A percentile compares a stretch with the other conserved stretches of the same genome.
phyloP scores from a whole-genome alignment of 257 asterid species.

The Lithospermum erythrorhizon region DNA sequence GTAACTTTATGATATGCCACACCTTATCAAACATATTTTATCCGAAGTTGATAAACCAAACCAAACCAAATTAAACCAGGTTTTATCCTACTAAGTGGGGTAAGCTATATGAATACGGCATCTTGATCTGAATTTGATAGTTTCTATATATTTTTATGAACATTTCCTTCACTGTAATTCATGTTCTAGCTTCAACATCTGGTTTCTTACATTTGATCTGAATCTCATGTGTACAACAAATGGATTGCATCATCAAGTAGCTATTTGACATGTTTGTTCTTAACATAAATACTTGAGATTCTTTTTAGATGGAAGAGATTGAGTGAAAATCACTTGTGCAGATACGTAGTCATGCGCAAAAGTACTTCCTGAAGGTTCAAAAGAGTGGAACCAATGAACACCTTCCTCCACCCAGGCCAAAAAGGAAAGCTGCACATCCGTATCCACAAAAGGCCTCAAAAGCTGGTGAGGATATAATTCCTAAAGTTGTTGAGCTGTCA shows the following conservation, averaged over 20 bases:
- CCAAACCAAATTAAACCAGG: too few species aligned
- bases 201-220: neutral
- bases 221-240: neutral
- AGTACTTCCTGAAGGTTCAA: conserved; percentile 80
- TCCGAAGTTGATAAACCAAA: too few species aligned
- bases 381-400: conserved; percentile 76
- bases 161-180: neutral
- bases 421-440: conserved; percentile 88
- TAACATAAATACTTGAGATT: too few species aligned
- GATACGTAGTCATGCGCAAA: conserved; percentile 98
- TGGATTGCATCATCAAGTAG: neutral
- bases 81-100: too few species aligned
- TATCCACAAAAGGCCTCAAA: conserved; percentile 80
- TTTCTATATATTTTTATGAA: neutral
- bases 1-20: too few species aligned
- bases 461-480: conserved; percentile 12
- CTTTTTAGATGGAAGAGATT: neutral
- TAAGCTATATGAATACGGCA: too few species aligned
- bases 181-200: neutral
- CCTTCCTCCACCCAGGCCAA: conserved; percentile 96
- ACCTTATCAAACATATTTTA: too few species aligned
- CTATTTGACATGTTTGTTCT: neutral
- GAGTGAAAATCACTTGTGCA: conserved; percentile 28
- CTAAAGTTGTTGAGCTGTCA: neutral
- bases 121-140: too few species aligned